Percentiles rank a stretch among this genome's conserved stretches.
Conservation (phyloP, 495 filamentous ascomycete genomes). For the Chaetomium fimeti region DNA sequence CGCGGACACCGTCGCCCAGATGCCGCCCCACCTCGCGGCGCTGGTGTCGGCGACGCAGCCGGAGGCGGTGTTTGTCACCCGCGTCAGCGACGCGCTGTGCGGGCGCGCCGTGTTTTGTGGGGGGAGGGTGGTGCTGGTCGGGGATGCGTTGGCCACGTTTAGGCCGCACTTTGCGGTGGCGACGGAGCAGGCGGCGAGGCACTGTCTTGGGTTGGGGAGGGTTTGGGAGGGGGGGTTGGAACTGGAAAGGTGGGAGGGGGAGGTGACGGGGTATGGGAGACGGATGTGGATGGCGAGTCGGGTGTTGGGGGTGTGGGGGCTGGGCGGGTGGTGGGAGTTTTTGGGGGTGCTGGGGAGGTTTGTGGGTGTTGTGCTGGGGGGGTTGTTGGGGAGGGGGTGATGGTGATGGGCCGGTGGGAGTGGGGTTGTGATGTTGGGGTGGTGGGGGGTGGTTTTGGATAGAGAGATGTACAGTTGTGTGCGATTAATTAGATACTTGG, state of each 20-base stretch:
- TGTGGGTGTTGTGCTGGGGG: constrained; percentile 8
- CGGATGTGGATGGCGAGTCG: constrained; percentile 17
- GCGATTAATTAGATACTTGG: too few species aligned
- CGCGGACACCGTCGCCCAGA: constrained; percentile 26
- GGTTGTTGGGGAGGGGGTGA: not conserved
- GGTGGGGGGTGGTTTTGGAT: too few species aligned
- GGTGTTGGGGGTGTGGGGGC: constrained; percentile 13
- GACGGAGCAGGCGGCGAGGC: constrained; percentile 48
- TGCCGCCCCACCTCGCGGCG: constrained; percentile 48
- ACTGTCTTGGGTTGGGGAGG: constrained; percentile 38
- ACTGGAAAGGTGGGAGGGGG: constrained; percentile 13
- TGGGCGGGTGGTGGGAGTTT: constrained; percentile 22
- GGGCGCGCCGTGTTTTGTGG: constrained; percentile 37
- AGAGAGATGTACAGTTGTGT: too few species aligned
- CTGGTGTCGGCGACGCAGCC: constrained; percentile 41
- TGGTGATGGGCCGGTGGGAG: too few species aligned
- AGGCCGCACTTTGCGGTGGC: constrained; percentile 49
- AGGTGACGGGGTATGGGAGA: constrained; percentile 4
- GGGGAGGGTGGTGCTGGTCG: constrained; percentile 48
- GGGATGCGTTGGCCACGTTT: constrained; percentile 52
- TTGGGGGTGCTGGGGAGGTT: constrained; percentile 1
- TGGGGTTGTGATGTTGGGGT: too few species aligned
- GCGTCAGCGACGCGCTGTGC: constrained; percentile 47
- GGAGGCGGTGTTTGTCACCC: constrained; percentile 44
- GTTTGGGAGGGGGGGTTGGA: constrained; percentile 26